Evolutionary conservation across 1,139 yeast genomes (phyloP).

Genomic region (Pneumocystis sp.): DNA sequence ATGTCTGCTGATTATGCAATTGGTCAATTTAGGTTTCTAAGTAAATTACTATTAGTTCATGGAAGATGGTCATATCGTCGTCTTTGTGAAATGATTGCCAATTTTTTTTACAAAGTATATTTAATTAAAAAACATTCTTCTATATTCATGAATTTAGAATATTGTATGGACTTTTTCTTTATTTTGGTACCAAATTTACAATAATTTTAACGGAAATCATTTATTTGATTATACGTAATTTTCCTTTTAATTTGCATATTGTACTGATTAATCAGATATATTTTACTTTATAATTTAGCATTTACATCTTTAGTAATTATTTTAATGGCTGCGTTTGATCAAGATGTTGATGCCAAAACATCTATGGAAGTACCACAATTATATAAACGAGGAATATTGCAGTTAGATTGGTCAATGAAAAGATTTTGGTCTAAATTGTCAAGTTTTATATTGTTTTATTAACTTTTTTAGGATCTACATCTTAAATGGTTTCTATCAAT

Average conservation of each 20-base stretch:
- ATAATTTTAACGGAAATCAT: conserved; percentile 81
- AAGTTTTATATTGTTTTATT: background rate
- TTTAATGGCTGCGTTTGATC: conserved; percentile 79
- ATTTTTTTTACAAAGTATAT: conserved; percentile 60
- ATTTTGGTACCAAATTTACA: conserved; percentile 84
- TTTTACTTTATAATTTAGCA: conserved; percentile 86
- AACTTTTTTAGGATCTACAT: conserved; percentile 36
- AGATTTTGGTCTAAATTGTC: conserved; percentile 45
- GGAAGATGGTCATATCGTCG: conserved; percentile 95
- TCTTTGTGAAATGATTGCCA: conserved; percentile 85
- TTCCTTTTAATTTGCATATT: background rate
- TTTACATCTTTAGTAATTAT: conserved; percentile 90
- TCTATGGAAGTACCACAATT: conserved; percentile 82
- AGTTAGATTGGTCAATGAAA: conserved; percentile 63
- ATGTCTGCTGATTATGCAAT: conserved; percentile 96
- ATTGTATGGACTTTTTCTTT: conserved; percentile 74
- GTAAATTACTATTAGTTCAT: conserved; percentile 68
- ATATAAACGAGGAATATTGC: conserved; percentile 67
- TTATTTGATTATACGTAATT: conserved; percentile 50
- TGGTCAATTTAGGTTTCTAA: conserved; percentile 80
- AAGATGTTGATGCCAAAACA: conserved; percentile 72
- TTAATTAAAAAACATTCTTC: background rate
- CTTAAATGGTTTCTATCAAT: conserved; percentile 79
- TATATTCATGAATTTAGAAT: conserved; percentile 27
- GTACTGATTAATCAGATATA: conserved; percentile 36